Base-by-base conservation (phyloP, 1,139 yeast genomes). In the Nematodospora anomalae region DNA sequence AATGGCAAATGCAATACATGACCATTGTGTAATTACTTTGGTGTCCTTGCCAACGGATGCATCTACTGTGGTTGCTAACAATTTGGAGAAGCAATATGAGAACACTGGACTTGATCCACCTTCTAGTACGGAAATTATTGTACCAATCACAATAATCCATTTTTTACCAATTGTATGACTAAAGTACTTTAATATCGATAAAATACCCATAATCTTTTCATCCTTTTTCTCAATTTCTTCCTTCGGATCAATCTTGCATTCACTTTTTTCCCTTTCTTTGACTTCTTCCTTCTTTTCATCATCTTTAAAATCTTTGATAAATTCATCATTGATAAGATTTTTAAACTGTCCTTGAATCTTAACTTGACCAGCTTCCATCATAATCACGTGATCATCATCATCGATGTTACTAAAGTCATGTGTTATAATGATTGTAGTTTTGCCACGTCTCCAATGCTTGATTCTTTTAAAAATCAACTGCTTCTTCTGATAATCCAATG, bases 341-440 rank as follows among this genome's bases (percentile, higher is more conserved):
- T 16, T 23, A 30, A 41, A 44, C 3, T 29, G 14, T 3, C 46
- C 49, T 32, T 43, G 36, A 14, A 21, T 27, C 4, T 59, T 58
- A 0, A 84, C 67, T 6, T 39, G 31, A 0, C 96, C 96, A 28
- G 71, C 56, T 27, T 79, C 76, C 57, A 90, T 58, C 9, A 80
- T 47, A 32, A 75, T 66, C 0, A 87, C 78, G 38, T 63, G 60
- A 51, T 86, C 94, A 15, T 68, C 59, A 2, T 61, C 52, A 0
- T 62, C 57, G 14, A 90, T 81, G 29, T 78, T 79, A 8, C 67
- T 54, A 16, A 77, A 59, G 33, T 89, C 90, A 55, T 92, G 98
- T 0, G 97, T 85, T 28, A 92, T 73, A 4, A 87, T 63, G 9
- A 92, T 71, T 0, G 97, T 89, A 0, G 96, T 85, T 46, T 75